Evolutionary conservation across 1,284 basidiomycete genomes (phyloP), one percentile per base, ranked within the genome.

Genomic region (Melanopsichium pennsylvanicum): DNA sequence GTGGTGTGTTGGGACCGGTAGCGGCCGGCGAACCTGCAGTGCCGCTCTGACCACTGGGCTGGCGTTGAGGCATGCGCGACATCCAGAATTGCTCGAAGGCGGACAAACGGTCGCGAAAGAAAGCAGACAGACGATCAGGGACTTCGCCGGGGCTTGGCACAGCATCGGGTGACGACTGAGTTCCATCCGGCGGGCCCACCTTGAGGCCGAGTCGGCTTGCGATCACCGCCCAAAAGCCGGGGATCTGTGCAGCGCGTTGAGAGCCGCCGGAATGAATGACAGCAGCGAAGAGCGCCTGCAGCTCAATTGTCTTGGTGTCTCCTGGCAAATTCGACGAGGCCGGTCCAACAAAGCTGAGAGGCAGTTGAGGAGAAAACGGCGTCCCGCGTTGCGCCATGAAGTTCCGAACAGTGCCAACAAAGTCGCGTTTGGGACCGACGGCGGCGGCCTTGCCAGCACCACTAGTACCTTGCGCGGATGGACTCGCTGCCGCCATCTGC

Each of bases 61-160:
- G 67, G 23, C 67, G 60, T 42, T 60, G 58, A 4, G 62, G 68
- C 68, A 71, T 71, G n/a, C 68, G 56, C 6, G 71, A 62, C 36
- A 77, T 29, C 76, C 76, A 79, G 33, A 67, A 72, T 37, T 76
- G 69, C 58, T 79, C 76, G 43, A 79, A 79, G 0, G 63, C 59
- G 6, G 39, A 55, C 3, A 79, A 61, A 4, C 75, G 67, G 21
- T 76, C 74, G 13, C 59, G 57, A 44, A 71, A 79, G 47, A 72
- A 79, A 22, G 54, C 47, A 26, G 72, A 71, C 9, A 79, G 56
- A 9, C 74, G 71, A n/a, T 69, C 73, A 10, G 76, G 71, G 4
- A 76, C 72, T 29, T 77, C 72, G 11, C 58, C 57, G 2, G 72
- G 74, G 16, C 45, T 54, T 0, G 74, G 74, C 8, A 76, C 48